phyloP scores from a whole-genome alignment of 2,329 filamentous ascomycete species.

The Aspergillus felis region DNA sequence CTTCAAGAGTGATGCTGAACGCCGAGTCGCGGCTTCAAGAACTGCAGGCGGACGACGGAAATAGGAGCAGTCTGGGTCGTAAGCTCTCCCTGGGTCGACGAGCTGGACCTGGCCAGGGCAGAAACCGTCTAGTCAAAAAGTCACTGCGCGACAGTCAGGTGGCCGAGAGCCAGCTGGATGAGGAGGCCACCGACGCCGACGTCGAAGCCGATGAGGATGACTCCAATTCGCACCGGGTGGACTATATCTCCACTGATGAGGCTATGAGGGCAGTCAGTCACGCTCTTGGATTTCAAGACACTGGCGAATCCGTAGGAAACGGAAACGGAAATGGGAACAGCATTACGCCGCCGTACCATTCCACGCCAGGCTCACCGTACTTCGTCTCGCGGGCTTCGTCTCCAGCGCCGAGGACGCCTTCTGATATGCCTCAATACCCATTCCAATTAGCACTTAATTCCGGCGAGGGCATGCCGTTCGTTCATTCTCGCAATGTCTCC shows the following conservation, averaged over 20 bases:
- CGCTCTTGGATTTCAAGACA: slow-evolving; percentile 2
- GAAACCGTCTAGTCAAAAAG: slow-evolving; percentile 11
- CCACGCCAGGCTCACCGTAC: slow-evolving; percentile 3
- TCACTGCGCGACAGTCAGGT: slow-evolving; percentile 7
- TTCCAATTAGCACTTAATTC: not conserved
- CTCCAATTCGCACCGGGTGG: not conserved
- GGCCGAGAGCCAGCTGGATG: not conserved
- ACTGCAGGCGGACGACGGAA: slow-evolving; percentile 1
- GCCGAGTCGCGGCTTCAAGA: slow-evolving; percentile 8
- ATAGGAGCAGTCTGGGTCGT: slow-evolving; percentile 3
- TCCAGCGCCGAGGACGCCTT: slow-evolving; percentile 32
- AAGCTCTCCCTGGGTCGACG: slow-evolving; percentile 14
- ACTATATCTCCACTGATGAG: not conserved
- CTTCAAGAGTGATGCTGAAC: not conserved
- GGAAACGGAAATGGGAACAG: not conserved
- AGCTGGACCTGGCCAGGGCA: slow-evolving; percentile 13
- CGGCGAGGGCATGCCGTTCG: not conserved
- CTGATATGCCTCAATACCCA: not conserved
- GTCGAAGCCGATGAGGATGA: not conserved
- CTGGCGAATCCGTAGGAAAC: not conserved
- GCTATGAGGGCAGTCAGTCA: not conserved
- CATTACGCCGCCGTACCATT: not conserved
- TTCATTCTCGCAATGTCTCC: slow-evolving; percentile 30
- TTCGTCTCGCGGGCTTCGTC: slow-evolving; percentile 36
- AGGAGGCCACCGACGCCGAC: not conserved